Conservation (phyloP, 2,329 filamentous ascomycete genomes). For the Coniella lustricola region DNA sequence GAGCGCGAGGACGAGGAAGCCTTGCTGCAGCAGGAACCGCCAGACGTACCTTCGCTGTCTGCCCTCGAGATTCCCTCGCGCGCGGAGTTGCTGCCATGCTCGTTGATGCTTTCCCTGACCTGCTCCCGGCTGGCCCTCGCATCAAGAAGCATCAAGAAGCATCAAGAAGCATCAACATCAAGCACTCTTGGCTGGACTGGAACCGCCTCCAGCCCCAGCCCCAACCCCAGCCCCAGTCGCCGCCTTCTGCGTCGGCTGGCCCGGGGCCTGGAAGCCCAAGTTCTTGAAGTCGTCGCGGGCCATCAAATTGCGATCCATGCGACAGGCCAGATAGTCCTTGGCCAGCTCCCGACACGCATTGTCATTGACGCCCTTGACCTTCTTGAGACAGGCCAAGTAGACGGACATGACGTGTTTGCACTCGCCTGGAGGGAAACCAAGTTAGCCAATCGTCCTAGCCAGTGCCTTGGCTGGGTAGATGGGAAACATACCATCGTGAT, state of each 20-base stretch:
- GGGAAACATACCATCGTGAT: conserved; percentile 62
- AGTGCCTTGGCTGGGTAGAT: not conserved
- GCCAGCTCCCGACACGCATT: conserved; percentile 77
- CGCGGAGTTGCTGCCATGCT: not conserved
- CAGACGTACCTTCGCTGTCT: not conserved
- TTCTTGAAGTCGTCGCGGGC: conserved; percentile 93
- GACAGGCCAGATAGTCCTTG: conserved; percentile 81
- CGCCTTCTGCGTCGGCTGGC: conserved; percentile 8
- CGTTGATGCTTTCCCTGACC: too few relatives aligned
- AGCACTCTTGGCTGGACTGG: not conserved
- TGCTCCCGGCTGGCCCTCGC: too few relatives aligned
- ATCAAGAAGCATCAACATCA: not conserved
- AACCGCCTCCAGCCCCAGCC: not conserved
- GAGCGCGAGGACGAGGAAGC: too few relatives aligned
- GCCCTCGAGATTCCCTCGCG: too few relatives aligned
- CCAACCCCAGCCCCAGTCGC: not conserved
- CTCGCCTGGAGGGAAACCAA: conserved; percentile 60
- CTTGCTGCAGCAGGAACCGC: not conserved
- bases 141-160: too few relatives aligned
- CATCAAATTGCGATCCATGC: conserved; percentile 99
- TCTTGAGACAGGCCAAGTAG: conserved; percentile 84
- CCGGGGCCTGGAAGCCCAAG: conserved; percentile 61
- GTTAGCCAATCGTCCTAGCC: too few relatives aligned
- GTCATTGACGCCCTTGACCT: conserved; percentile 75
- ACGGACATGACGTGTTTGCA: conserved; percentile 82